phyloP scores from a whole-genome alignment of 164 flowering plant genomes.

The Santalum album region DNA sequence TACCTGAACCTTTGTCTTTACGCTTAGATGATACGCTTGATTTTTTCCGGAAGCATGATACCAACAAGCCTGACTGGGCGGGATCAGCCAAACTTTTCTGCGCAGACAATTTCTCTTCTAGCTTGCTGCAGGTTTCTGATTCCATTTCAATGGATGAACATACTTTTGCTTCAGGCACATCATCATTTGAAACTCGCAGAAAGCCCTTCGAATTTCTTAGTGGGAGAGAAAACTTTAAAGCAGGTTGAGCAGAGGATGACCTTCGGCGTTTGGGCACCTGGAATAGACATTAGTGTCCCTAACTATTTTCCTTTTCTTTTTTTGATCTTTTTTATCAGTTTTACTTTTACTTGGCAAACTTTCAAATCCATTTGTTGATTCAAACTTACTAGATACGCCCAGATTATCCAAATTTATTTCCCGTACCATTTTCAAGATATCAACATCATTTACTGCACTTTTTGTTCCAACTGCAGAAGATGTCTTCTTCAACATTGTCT shows the following conservation, averaged over 20 bases:
- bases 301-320: slow-evolving; percentile 30
- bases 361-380: slow-evolving; percentile 52
- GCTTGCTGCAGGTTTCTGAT: slow-evolving; percentile 22
- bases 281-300: slow-evolving; percentile 21
- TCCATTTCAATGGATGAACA: slow-evolving; percentile 17
- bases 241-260: slow-evolving; percentile 38
- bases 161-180: slow-evolving; percentile 6
- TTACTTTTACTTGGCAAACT: slow-evolving; percentile 19
- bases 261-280: slow-evolving; percentile 41
- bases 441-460: slow-evolving; percentile 45
- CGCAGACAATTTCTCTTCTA: too few relatives aligned
- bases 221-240: slow-evolving; percentile 26
- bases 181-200: slow-evolving; percentile 17
- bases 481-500: too few relatives aligned
- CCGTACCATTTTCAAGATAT: slow-evolving; percentile 76
- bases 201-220: slow-evolving; percentile 19
- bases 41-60: slow-evolving; percentile 27
- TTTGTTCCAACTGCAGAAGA: slow-evolving; percentile 23
- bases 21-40: slow-evolving; percentile 27
- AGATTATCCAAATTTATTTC: slow-evolving; percentile 63
- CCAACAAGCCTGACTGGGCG: slow-evolving; percentile 29
- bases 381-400: slow-evolving; percentile 31
- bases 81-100: slow-evolving; percentile 17
- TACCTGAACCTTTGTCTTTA: slow-evolving; percentile 21
- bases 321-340: slow-evolving; percentile 17